Conservation (phyloP, 345 rosid genomes). For the Leavenworthia alabamica region DNA sequence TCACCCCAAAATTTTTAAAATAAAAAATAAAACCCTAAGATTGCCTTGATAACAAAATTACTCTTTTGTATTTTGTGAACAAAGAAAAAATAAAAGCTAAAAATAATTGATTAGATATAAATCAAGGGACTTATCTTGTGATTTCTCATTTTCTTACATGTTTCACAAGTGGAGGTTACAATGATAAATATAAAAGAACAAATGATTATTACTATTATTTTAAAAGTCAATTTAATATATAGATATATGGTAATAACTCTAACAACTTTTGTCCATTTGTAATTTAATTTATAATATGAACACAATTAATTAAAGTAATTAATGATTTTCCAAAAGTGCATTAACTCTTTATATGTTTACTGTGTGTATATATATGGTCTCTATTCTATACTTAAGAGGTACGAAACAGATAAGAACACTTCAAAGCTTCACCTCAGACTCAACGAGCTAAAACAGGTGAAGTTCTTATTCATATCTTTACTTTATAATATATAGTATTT, state of each 20-base stretch:
- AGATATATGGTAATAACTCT: background rate
- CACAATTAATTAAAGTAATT: slow-evolving; percentile 4
- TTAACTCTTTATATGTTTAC: background rate
- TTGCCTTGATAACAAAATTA: background rate
- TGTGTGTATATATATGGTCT: slow-evolving; percentile 8
- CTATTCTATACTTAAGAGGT: background rate
- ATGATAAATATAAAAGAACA: background rate
- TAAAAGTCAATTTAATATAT: background rate
- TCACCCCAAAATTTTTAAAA: background rate
- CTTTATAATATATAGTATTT: too few species aligned
- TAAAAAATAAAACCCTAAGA: background rate
- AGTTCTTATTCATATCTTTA: slow-evolving; percentile 4
- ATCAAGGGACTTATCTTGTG: background rate
- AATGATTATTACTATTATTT: background rate
- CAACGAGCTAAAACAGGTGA: slow-evolving; percentile 24
- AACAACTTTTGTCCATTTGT: slow-evolving; percentile 9
- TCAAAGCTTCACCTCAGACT: slow-evolving; percentile 3
- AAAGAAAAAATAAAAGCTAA: background rate
- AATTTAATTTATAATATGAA: slow-evolving; percentile 6
- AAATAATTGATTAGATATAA: background rate
- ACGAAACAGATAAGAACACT: background rate
- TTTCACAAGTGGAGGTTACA: background rate
- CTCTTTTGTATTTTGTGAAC: background rate
- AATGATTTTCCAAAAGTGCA: slow-evolving; percentile 14
- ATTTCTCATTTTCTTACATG: background rate